Evolutionary conservation across 108 stramenopile genomes (phyloP).

Genomic region (Cyclostephanos invisitatus): DNA sequence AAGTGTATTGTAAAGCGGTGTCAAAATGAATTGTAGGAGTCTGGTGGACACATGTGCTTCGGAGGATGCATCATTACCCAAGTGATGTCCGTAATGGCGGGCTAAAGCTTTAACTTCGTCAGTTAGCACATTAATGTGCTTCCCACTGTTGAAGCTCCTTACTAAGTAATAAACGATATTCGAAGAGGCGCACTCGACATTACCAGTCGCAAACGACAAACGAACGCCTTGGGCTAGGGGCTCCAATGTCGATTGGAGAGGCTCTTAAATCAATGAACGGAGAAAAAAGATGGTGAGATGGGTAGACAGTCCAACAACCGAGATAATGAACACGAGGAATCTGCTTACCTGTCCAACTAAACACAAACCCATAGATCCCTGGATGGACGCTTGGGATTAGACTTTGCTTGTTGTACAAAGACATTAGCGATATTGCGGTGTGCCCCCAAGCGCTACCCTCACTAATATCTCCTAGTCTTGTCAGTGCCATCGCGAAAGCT

Average conservation of each 20-base stretch:
- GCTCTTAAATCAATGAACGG: constrained; percentile 5
- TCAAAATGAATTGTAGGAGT: constrained; percentile 5
- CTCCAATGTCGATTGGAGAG: constrained; percentile 17
- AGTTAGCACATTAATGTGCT: constrained; percentile 9
- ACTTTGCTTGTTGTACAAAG: constrained; percentile 7
- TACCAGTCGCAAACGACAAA: constrained; percentile 13
- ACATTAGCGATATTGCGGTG: constrained; percentile 20
- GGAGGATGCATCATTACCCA: constrained; percentile 6
- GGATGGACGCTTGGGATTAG: constrained; percentile 10
- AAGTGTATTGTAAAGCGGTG: constrained; percentile 8
- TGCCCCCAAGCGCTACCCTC: constrained; percentile 24
- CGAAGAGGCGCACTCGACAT: constrained; percentile 2
- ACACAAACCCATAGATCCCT: constrained; percentile 10
- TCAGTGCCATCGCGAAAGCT: constrained; percentile 11
- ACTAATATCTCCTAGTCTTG: constrained; percentile 22
- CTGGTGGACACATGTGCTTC: background rate
- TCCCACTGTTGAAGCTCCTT: constrained; percentile 13
- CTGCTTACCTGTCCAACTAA: constrained; percentile 7
- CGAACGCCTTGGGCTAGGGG: constrained; percentile 8
- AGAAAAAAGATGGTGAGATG: background rate
- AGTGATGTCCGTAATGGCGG: constrained; percentile 1
- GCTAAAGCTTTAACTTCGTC: constrained; percentile 9
- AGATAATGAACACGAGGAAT: background rate
- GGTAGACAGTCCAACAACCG: background rate
- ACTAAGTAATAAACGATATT: constrained; percentile 1